phyloP scores from a whole-genome alignment of 140 eudicot genomes.

The Senecio squalidus region DNA sequence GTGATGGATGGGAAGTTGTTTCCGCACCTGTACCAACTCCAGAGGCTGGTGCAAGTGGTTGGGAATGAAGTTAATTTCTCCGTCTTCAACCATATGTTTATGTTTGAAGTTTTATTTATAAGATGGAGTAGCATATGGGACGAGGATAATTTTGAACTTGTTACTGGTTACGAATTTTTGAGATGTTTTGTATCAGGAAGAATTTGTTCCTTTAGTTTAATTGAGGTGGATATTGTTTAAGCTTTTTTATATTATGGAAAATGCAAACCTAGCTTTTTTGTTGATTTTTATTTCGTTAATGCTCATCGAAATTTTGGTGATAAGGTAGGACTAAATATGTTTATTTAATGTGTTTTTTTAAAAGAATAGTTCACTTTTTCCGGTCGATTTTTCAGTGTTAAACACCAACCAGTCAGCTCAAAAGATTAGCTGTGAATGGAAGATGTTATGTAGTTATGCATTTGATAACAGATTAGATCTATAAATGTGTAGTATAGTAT shows the following conservation, averaged over 20 bases:
- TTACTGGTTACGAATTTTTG: background rate
- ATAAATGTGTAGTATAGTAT: too few species aligned
- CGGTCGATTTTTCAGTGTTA: too few species aligned
- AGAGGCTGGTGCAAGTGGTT: slow-evolving; percentile 30
- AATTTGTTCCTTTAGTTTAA: background rate
- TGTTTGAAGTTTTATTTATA: background rate
- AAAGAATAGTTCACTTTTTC: too few species aligned
- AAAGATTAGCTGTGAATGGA: too few species aligned
- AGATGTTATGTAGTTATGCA: too few species aligned
- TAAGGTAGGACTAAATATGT: too few species aligned
- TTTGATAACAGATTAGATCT: too few species aligned
- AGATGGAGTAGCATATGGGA: background rate
- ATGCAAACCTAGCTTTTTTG: background rate
- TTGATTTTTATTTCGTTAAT: background rate
- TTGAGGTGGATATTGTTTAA: slow-evolving; percentile 17
- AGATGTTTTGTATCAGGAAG: slow-evolving; percentile 9
- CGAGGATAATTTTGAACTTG: slow-evolving; percentile 4
- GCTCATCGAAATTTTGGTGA: background rate
- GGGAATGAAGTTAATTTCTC: slow-evolving; percentile 30
- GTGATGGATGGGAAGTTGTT: slow-evolving; percentile 53
- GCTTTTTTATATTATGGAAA: background rate
- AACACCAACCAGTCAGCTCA: too few species aligned
- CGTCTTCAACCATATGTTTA: background rate
- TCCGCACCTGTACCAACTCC: slow-evolving; percentile 35
- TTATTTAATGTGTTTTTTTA: too few species aligned